Evolutionary conservation across 179 eudicot species (phyloP).

Genomic region (Spinacia oleracea): DNA sequence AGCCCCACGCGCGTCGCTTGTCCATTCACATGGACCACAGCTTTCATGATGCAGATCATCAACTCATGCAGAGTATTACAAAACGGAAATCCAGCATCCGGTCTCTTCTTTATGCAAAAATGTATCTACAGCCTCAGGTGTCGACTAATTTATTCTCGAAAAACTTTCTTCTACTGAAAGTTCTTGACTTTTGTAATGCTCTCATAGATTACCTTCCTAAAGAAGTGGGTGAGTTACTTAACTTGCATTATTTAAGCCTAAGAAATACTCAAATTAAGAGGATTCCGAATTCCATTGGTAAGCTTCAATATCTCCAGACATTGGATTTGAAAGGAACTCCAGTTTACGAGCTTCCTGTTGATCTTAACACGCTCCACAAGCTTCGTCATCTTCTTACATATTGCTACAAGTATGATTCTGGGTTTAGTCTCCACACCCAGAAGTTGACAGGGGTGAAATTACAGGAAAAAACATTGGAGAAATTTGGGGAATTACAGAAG

Average conservation of each 20-base stretch:
- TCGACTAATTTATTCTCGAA: neutral
- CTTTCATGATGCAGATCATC: no score
- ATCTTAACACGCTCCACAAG: slow-evolving; percentile 19
- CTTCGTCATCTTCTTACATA: slow-evolving; percentile 29
- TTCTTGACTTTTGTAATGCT: slow-evolving; percentile 30
- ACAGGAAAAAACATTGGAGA: slow-evolving; percentile 7
- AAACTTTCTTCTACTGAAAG: slow-evolving; percentile 25
- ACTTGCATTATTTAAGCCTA: slow-evolving; percentile 32
- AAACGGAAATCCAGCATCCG: slow-evolving; percentile 22
- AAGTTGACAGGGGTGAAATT: slow-evolving; percentile 21
- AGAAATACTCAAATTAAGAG: slow-evolving; percentile 22
- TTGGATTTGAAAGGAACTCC: slow-evolving; percentile 30
- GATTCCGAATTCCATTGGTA: slow-evolving; percentile 33
- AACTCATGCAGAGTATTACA: no score
- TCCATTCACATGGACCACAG: no score
- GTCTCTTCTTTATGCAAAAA: slow-evolving; percentile 7
- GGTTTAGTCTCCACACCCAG: neutral
- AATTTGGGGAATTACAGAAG: slow-evolving; percentile 18
- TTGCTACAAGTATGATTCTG: neutral
- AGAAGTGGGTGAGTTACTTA: slow-evolving; percentile 27
- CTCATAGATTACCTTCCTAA: slow-evolving; percentile 20
- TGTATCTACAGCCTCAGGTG: neutral
- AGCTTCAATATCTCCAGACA: slow-evolving; percentile 33
- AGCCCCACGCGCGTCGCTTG: no score
- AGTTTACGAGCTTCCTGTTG: slow-evolving; percentile 21